These are phyloP conservation scores for Tricholomella constricta DNA, from an alignment of 768 basidiomycete genomes.

Conservation along the genomic window DNA sequence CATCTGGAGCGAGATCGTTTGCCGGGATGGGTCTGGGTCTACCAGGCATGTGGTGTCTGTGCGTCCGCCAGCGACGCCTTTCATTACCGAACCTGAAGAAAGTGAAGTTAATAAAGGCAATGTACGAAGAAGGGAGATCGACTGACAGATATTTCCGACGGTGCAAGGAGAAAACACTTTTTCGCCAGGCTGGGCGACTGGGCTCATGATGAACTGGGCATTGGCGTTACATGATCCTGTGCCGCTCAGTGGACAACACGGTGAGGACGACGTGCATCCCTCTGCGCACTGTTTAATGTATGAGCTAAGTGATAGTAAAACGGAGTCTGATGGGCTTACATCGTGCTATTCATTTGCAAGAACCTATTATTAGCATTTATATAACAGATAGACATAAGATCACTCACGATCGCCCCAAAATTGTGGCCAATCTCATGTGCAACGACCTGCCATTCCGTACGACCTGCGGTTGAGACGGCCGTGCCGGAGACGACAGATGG, in stretches of 20 bases:
- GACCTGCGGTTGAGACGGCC: constrained; percentile 75
- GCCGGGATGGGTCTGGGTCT: constrained; percentile 48
- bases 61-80: constrained; percentile 37
- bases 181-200: constrained; percentile 65
- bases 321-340: constrained; percentile 34
- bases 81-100: constrained; percentile 62
- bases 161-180: constrained; percentile 76
- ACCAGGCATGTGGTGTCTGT: constrained; percentile 71
- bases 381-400: constrained; percentile 4
- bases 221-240: constrained; percentile 61
- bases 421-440: constrained; percentile 87
- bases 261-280: constrained; percentile 56
- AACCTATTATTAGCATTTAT: constrained; percentile 9
- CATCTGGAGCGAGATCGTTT: constrained; percentile 66
- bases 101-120: neutral
- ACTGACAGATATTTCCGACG: constrained; percentile 82
- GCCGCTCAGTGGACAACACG: constrained; percentile 70
- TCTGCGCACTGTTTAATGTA: constrained; percentile 52
- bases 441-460: constrained; percentile 81
- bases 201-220: constrained; percentile 81
- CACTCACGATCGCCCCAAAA: constrained; percentile 83
- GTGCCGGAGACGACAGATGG: constrained; percentile 72
- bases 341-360: constrained; percentile 48
- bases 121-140: constrained; percentile 1
- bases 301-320: constrained; percentile 8